Evolutionary conservation across 805 yeast genomes (phyloP), one percentile per base, ranked within the genome.

Genomic region (Yarrowia keelungensis): DNA sequence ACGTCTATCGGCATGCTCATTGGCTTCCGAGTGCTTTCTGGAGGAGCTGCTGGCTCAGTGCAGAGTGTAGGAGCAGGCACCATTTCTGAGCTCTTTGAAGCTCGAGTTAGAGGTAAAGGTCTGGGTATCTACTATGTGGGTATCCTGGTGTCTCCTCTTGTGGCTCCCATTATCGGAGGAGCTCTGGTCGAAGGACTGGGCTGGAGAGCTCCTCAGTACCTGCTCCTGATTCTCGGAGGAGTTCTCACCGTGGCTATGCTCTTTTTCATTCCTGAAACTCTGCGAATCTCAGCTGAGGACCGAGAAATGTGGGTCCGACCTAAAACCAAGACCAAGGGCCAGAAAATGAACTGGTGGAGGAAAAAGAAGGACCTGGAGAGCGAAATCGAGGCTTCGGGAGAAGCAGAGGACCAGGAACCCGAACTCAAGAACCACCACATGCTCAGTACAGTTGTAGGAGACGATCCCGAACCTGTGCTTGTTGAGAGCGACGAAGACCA

Each of bases 1-100:
- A 88, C 87, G 1, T 81, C 79, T 68, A 87, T 91, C 41, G 82
- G 82, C 0, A 80, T 87, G 67, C 82, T 92, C 59, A 89, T 91
- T 71, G 86, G 85, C 1, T 84, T 91, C 68, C 81, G 97, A 72
- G 84, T 89, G 5, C 77, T 91, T 0, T 81, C 89, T 53, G 97
- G 97, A 67, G 97, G 92, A 0, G 85, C 89, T 70, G 89, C 93
- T 1, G 95, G 95, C 0, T 86, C 92, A 50, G 97, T 92, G 0
- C 97, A 92, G 76, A 85, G 93, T 19, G 91, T 91, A 38, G 97
- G 97, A 4, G 97, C 97, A 0, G 97, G 97, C 1, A 90, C 97
- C 0, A 87, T 91, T 19, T 84, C 90, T 22, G 97, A 92, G 74
- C 75, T 92, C 43, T 92, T 81, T 75, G 79, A 83, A 4, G 87